Base-by-base conservation (phyloP, 1,284 basidiomycete genomes). In the Neotropicomus parvogracilis region DNA sequence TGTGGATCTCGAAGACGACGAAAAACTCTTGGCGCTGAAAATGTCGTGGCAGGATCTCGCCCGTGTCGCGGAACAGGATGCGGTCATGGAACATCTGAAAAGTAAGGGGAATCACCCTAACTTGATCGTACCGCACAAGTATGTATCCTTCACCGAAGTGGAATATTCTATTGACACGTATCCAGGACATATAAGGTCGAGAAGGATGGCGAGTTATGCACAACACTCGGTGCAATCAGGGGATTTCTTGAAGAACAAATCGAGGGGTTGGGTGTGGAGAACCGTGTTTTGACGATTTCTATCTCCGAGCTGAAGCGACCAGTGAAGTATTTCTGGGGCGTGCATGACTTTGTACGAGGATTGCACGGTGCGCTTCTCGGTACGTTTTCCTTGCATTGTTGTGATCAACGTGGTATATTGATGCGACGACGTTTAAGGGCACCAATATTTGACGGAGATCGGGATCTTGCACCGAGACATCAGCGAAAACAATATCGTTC, bases 401-500 rank as follows among this genome's bases (percentile, higher is more conserved):
- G 24, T 24, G 24, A 4, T 28, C 24, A 8, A 24, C 4, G 8
- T 24, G 8, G 24, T 24, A 24, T 24, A 4, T 6, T 43, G 20
- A 46, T 13, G 12, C 10, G 1, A 10, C 14, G 0, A 1, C 1
- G 19, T 29, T 11, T 2, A 39, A 59, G 59, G 59, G 0, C 59
- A 59, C 14, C 21, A 48, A 16, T 59, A 28, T 29, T 40, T 61
- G 0, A 52, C 41, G 3, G 29, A 1, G 0, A 46, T 54, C 0
- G 54, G 46, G 0, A 46, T 59, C 28, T 11, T 59, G 2, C 50
- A 57, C 13, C 45, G 57, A 0, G 54, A 59, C 2, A 33, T 57
- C n/a, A 59, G 54, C 24, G 47, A 60, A 36, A 54, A 60, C 46
- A 60, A 59, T 6, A 49, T 61, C 1, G 51, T 50, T 4, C 59